Percentiles rank a stretch among this genome's conserved stretches.
Evolutionary conservation across 305 asterid species (phyloP).

Genomic region (Fraxinus sp.): DNA sequence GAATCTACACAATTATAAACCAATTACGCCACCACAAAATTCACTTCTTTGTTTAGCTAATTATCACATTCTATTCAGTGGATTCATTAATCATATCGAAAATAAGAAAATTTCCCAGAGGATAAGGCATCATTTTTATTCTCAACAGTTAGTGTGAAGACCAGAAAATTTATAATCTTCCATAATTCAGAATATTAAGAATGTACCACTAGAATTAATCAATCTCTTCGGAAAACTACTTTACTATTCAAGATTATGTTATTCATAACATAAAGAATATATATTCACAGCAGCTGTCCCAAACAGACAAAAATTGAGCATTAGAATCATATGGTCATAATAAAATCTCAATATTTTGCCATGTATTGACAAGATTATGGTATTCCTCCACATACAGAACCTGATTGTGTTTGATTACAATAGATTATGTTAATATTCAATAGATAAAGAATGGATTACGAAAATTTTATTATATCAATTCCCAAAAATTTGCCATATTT

Average conservation of each 20-base stretch:
- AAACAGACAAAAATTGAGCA: background rate
- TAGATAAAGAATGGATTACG: background rate
- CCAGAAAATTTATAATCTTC: too few relatives aligned
- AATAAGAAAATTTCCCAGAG: too few relatives aligned
- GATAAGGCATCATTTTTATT: background rate
- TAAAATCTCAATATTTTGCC: background rate
- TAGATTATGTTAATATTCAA: background rate
- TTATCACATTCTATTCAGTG: background rate
- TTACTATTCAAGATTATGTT: background rate
- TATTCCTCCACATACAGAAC: background rate
- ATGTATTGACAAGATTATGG: background rate
- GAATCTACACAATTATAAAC: background rate
- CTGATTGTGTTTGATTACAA: background rate
- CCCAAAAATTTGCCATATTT: background rate
- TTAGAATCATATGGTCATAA: background rate
- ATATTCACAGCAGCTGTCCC: too few relatives aligned
- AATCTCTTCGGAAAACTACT: background rate
- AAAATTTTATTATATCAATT: background rate
- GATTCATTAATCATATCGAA: too few relatives aligned
- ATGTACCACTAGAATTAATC: background rate
- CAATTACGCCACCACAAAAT: background rate
- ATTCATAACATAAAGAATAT: too few relatives aligned
- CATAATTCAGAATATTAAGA: background rate
- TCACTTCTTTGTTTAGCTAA: background rate
- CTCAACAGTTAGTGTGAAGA: background rate